Base-by-base conservation (phyloP, 345 rosid genomes). In the Pseudoturritis turrita region DNA sequence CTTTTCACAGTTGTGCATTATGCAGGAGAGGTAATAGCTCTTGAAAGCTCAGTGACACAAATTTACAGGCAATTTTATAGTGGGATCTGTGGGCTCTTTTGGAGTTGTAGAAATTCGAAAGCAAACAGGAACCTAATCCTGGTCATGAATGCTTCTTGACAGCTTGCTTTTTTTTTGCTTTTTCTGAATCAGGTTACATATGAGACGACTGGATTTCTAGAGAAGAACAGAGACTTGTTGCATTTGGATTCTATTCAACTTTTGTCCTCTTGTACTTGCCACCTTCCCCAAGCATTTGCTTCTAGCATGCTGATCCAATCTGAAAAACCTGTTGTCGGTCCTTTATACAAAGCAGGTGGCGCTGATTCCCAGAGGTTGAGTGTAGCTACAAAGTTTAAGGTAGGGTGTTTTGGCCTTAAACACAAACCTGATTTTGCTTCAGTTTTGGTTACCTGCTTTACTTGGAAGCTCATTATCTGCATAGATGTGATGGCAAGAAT, bases 341-440 rank as follows among this genome's bases (percentile, higher is more conserved):
- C 96, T 76, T 68, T 86, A 73, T 78, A 89, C 76, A 95, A 88
- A 86, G 86, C 96, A 50, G 99, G 96, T 68, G 98, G 98, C 60
- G 99, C 99, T 73, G 97, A 91, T 77, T 91, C 94, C 53, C 99
- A 91, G 73, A 87, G 91, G 82, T 85, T 88, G 58, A 95, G 99
- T 63, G 98, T 95, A 53, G 86, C 92, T 9, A 88, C 93, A 19
- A 95, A 95, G 73, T 95, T 95, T 78, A 95, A 95, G 99, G 99
- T 95, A 78, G 14, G 18, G 7, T 55, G 15, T 44, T 55, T 61
- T 62, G 44, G 50, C 70, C 9, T 33, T n/a, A 41, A 67, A 31
- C 23, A 9, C 57, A 60, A 55, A 37, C 36, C 29, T 56, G 8
- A 40, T 67, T 26, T 62, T 62, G 13, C 69, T 62, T 54, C n/a